Evolutionary conservation across 345 rosid genomes (phyloP).

Genomic region (Carallia pectinifolia): DNA sequence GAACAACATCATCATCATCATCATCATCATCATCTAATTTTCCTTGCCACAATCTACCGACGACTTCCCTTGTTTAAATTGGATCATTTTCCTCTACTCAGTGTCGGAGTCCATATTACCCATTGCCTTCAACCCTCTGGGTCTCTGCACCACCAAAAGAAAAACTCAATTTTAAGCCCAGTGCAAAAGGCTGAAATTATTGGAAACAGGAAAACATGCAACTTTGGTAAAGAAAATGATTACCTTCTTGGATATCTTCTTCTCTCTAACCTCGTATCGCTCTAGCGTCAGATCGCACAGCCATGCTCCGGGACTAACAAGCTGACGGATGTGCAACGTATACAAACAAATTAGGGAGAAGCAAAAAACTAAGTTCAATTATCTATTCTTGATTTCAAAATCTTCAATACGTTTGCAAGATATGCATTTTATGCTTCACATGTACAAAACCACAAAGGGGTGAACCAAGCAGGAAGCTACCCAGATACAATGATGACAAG

Average conservation of each 20-base stretch:
- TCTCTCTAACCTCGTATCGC: conserved; percentile 58
- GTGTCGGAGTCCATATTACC: conserved; percentile 56
- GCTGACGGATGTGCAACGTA: conserved; percentile 13
- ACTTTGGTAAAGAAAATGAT: neutral
- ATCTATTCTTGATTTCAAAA: too few relatives aligned
- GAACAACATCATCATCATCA: neutral
- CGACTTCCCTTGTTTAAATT: too few relatives aligned
- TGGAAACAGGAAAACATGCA: neutral
- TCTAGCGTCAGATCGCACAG: conserved; percentile 56
- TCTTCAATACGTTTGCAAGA: too few relatives aligned
- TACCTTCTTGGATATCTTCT: conserved; percentile 61
- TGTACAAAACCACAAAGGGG: too few relatives aligned
- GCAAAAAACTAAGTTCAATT: neutral
- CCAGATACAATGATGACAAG: too few relatives aligned
- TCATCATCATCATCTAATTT: neutral
- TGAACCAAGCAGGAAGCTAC: too few relatives aligned
- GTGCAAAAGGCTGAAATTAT: neutral
- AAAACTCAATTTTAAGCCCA: neutral
- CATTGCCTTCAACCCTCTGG: conserved; percentile 61
- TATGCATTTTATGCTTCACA: too few relatives aligned
- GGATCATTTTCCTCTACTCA: conserved; percentile 21
- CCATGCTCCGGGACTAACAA: conserved; percentile 58
- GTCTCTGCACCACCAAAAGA: conserved; percentile 36
- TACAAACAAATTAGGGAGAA: neutral
- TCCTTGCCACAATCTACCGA: too few relatives aligned